Evolutionary conservation across 306 rosid species (phyloP).

Genomic region (Casuarina equisetifolia): DNA sequence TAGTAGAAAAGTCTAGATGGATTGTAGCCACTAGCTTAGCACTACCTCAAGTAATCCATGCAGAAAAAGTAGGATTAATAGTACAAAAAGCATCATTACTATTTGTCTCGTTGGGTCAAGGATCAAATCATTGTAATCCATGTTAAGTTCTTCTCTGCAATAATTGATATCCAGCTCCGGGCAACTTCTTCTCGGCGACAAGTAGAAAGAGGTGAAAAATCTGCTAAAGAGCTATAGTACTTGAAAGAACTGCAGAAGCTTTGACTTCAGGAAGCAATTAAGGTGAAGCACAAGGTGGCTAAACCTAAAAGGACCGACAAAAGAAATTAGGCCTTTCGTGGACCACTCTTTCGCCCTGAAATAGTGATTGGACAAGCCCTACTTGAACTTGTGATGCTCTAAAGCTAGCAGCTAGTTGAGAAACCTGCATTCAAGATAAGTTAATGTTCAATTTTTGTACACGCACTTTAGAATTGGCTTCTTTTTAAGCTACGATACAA

Average conservation of each 20-base stretch:
- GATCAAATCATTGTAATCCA: slow-evolving; percentile 15
- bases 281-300: neutral
- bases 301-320: neutral
- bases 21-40: slow-evolving; percentile 8
- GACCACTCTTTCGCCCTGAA: neutral
- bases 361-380: neutral
- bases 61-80: slow-evolving; percentile 5
- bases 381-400: neutral
- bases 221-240: neutral
- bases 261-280: neutral
- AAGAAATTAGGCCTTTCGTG: neutral
- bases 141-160: neutral
- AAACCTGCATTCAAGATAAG: too few species aligned
- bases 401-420: neutral
- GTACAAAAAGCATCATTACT: slow-evolving; percentile 14
- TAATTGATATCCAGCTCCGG: neutral
- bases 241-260: slow-evolving; percentile 17
- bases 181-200: slow-evolving; percentile 11
- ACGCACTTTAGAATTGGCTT: too few species aligned
- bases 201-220: neutral
- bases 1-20: neutral
- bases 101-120: slow-evolving; percentile 31
- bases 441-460: too few species aligned
- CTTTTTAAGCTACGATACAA: too few species aligned
- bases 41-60: neutral